Evolutionary conservation across 2,329 filamentous ascomycete genomes (phyloP).

Genomic region (Mycocentrospora acerina): DNA sequence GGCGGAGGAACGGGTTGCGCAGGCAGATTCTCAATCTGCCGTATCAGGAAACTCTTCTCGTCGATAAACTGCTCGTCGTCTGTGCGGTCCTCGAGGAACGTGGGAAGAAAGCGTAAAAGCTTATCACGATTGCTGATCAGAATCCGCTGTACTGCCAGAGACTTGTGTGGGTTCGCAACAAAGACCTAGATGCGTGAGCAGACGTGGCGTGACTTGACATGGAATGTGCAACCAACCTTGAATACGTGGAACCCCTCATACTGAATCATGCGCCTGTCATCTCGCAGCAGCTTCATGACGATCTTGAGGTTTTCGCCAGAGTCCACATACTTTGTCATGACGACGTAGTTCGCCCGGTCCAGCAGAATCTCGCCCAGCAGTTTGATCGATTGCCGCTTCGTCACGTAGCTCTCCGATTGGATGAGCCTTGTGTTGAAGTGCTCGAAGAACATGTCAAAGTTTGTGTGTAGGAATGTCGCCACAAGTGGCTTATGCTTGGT

Average conservation of each 20-base stretch:
- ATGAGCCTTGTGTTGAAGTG: constrained; percentile 86
- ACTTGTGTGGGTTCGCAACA: constrained; percentile 97
- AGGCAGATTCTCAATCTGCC: constrained; percentile 70
- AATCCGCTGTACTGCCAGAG: constrained; percentile 91
- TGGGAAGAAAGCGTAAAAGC: constrained; percentile 82
- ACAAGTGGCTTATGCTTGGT: constrained; percentile 93
- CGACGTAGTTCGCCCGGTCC: constrained; percentile 92
- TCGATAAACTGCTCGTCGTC: constrained; percentile 99
- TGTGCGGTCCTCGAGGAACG: constrained; percentile 90
- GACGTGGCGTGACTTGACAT: too few relatives aligned
- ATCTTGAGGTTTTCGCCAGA: constrained; percentile 95
- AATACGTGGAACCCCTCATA: constrained; percentile 99
- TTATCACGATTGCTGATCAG: constrained; percentile 95
- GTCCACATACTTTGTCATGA: constrained; percentile 98
- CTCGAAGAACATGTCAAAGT: constrained; percentile 91
- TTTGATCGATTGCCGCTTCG: constrained; percentile 97
- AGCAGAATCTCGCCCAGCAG: constrained; percentile 91
- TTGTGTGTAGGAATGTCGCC: constrained; percentile 80
- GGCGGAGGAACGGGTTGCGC: constrained; percentile 31
- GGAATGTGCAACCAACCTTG: constrained; percentile 58
- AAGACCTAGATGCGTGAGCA: constrained; percentile 64
- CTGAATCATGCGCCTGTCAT: constrained; percentile 98
- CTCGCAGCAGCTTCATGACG: constrained; percentile 94
- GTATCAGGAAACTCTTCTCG: constrained; percentile 94
- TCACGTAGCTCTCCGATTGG: constrained; percentile 94